Evolutionary conservation across 805 yeast species (phyloP), one percentile per base, ranked within the genome.

Genomic region (Hanseniaspora mollemarum): DNA sequence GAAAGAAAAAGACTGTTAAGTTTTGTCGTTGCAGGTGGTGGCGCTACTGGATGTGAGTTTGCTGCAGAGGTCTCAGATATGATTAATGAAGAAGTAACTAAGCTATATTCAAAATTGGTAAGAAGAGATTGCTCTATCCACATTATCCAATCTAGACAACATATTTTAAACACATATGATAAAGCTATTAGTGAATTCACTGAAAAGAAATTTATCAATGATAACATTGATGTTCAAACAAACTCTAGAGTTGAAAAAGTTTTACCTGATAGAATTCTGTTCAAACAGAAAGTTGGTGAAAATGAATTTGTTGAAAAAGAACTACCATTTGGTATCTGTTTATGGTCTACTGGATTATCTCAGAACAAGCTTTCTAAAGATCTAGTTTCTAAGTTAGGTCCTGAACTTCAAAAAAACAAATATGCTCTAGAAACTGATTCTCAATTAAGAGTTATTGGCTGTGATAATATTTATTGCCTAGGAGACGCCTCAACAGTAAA

Each of bases 261-360:
- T 44, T 59, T 71, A 46, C 75, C 76, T 8, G 77, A 77, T 58
- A 69, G 71, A 43, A 85, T 81, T 4, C 58, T 79, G 13, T 81
- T 79, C 63, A 71, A 73, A 41, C 81, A 78, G 59, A 70, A 66
- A 52, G 65, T 69, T 48, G 54, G 57, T 1, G 69, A 65, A 22
- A 29, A 31, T 15, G 45, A 43, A 15, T 37, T 19, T 19, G 36
- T 29, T 26, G 44, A 43, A 21, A 51, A 45, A 19, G 72, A 74
- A 53, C 62, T 81, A 46, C 81, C 85, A 43, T 80, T 73, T 54
- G 87, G 87, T 12, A 62, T 81, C 33, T 79, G 86, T 60, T 61
- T 81, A 42, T 81, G 87, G 87, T 80, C 86, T 1, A 81, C 87
- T 0, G 87, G 87, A 54, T 83, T 81, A 36, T 77, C 83, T 6